A percentile compares a stretch with the other conserved stretches of the same genome.
These are phyloP conservation scores for Chaetothyriales sp. DNA, from an alignment of 2,329 filamentous ascomycete species.

Conservation along the genomic window DNA sequence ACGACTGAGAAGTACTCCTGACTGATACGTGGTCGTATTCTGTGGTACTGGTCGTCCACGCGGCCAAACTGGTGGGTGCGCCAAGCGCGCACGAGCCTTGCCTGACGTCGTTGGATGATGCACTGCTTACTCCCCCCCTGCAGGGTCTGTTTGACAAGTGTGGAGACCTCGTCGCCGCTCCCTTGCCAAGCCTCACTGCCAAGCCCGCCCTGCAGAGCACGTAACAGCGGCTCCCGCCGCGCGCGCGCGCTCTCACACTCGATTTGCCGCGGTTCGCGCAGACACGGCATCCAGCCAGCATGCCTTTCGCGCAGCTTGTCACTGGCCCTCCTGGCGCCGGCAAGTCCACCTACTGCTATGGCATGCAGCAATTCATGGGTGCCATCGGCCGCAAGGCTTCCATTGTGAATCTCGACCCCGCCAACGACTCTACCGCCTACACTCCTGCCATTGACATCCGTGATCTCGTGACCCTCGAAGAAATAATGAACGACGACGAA, in stretches of 20 bases:
- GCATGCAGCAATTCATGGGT: conserved; percentile 96
- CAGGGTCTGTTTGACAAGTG: too few relatives aligned
- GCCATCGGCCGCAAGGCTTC: conserved; percentile 92
- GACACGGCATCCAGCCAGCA: conserved; percentile 16
- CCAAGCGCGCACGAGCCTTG: too few relatives aligned
- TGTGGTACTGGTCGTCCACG: too few relatives aligned
- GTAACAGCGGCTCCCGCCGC: too few relatives aligned
- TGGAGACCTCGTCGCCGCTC: not conserved
- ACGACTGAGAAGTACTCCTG: too few relatives aligned
- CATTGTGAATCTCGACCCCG: conserved; percentile 90
- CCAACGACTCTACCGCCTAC: conserved; percentile 86
- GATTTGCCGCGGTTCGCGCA: too few relatives aligned
- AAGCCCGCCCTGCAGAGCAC: not conserved
- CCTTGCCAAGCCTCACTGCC: not conserved
- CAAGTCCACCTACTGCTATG: conserved; percentile 97
- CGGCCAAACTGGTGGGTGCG: too few relatives aligned
- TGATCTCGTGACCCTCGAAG: conserved; percentile 74
- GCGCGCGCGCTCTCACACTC: too few relatives aligned
- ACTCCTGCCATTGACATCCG: conserved; percentile 83
- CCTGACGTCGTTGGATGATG: too few relatives aligned
- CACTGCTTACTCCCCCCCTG: too few relatives aligned
- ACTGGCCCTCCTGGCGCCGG: conserved; percentile 90
- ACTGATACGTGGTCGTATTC: too few relatives aligned
- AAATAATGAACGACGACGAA: conserved; percentile 84
- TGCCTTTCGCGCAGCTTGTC: conserved; percentile 62